phyloP scores from a whole-genome alignment of 164 flowering plant genomes.

The Protea cynaroides region DNA sequence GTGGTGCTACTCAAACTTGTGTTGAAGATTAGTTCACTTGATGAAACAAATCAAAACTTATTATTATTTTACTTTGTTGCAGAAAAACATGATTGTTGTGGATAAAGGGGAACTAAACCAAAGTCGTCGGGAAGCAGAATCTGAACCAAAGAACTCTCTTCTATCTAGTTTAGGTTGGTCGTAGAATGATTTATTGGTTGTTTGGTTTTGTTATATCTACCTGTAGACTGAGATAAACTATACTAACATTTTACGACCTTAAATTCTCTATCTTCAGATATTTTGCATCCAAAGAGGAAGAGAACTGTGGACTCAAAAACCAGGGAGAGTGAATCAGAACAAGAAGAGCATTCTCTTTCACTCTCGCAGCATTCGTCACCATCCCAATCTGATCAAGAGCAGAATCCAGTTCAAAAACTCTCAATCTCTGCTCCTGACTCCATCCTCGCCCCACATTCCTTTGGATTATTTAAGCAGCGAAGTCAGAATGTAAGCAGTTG shows the following conservation, averaged over 20 bases:
- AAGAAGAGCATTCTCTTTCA: constrained; percentile 76
- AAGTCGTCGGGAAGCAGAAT: constrained; percentile 21
- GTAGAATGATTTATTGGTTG: background rate
- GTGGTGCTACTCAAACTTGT: background rate
- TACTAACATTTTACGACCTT: background rate
- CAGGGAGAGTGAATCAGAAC: constrained; percentile 57
- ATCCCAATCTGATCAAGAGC: constrained; percentile 87
- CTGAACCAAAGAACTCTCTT: constrained; percentile 21
- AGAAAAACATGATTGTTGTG: constrained; percentile 21
- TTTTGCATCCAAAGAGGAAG: constrained; percentile 51
- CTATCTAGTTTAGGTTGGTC: constrained; percentile 36
- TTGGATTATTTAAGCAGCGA: constrained; percentile 28
- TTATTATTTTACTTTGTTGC: constrained; percentile 6
- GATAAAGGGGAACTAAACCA: constrained; percentile 18
- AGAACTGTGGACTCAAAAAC: constrained; percentile 32
- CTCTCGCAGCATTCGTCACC: constrained; percentile 79
- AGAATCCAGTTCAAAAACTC: constrained; percentile 26
- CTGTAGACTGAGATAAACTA: background rate
- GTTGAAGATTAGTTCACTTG: background rate
- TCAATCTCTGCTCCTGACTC: constrained; percentile 12
- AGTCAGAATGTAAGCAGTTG: constrained; percentile 16
- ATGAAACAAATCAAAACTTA: background rate
- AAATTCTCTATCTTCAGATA: constrained; percentile 27
- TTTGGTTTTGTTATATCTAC: background rate
- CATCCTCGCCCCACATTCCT: constrained; percentile 19